Evolutionary conservation across 345 rosid genomes (phyloP).

Genomic region (Raphanus sativus): DNA sequence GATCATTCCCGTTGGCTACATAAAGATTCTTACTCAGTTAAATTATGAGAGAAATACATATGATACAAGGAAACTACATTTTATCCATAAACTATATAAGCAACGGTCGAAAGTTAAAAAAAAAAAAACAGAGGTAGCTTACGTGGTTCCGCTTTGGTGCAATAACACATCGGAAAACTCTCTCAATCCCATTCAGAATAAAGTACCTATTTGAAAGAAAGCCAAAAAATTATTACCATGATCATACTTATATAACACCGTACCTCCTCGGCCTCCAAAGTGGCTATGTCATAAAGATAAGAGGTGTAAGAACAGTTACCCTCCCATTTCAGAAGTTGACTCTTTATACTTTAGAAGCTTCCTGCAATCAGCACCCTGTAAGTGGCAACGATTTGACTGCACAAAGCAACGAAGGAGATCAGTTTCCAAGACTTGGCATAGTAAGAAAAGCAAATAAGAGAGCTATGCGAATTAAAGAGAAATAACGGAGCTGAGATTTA

Average conservation of each 20-base stretch:
- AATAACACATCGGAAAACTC: slow-evolving; percentile 82
- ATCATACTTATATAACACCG: not conserved
- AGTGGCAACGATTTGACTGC: slow-evolving; percentile 84
- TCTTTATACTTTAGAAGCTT: slow-evolving; percentile 62
- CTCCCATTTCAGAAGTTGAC: slow-evolving; percentile 89
- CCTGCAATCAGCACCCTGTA: slow-evolving; percentile 58
- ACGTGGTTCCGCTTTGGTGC: slow-evolving; percentile 91
- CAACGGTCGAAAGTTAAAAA: not conserved
- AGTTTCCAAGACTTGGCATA: not conserved
- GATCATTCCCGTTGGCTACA: slow-evolving; percentile 86
- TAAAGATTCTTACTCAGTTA: slow-evolving; percentile 40
- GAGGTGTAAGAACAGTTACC: slow-evolving; percentile 54
- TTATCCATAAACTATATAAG: slow-evolving; percentile 2
- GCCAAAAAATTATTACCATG: slow-evolving; percentile 11
- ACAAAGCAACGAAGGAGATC: slow-evolving; percentile 6
- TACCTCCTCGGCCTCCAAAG: not conserved
- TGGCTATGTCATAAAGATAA: slow-evolving; percentile 7
- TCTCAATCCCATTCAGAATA: slow-evolving; percentile 90
- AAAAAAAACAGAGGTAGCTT: slow-evolving; percentile 37
- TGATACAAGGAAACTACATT: not conserved
- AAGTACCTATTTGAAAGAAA: slow-evolving; percentile 61
- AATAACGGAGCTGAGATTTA: slow-evolving; percentile 10
- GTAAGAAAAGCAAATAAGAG: not conserved
- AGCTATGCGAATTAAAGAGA: not conserved
- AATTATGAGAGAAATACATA: slow-evolving; percentile 20